phyloP scores from a whole-genome alignment of 208 protist genomes.

The Leishmania braziliensis region DNA sequence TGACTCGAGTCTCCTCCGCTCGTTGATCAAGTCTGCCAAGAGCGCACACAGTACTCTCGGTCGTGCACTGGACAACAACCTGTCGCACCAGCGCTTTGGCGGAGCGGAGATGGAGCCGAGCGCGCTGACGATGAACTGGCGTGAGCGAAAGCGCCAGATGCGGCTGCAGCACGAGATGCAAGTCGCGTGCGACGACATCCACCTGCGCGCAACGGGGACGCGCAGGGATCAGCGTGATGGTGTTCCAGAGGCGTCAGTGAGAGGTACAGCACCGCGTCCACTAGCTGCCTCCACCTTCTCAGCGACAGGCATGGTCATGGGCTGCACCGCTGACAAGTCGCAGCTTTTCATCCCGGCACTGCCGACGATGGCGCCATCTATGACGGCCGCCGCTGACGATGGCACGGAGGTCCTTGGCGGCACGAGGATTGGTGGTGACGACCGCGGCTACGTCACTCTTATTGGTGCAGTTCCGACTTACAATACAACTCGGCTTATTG shows the following conservation, averaged over 20 bases:
- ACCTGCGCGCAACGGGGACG: neutral
- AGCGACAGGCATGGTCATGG: neutral
- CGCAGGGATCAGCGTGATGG: neutral
- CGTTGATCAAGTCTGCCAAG: conserved; percentile 53
- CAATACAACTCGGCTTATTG: conserved; percentile 57
- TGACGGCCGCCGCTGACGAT: conserved; percentile 71
- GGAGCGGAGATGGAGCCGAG: conserved; percentile 40
- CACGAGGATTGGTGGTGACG: conserved; percentile 46
- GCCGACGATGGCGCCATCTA: conserved; percentile 74
- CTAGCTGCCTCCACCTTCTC: neutral
- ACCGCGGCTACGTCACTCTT: conserved; percentile 70
- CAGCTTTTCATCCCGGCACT: conserved; percentile 54
- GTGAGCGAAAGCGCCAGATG: conserved; percentile 46
- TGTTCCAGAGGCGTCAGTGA: neutral
- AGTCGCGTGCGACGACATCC: conserved; percentile 28
- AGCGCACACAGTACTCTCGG: conserved; percentile 67
- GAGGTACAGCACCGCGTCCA: neutral
- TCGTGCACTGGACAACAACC: conserved; percentile 54
- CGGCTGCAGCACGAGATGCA: conserved; percentile 58
- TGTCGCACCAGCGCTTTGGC: conserved; percentile 45
- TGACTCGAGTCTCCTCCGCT: conserved; percentile 50
- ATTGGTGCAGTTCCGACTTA: conserved; percentile 67
- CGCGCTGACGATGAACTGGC: conserved; percentile 52
- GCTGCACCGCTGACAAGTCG: neutral
- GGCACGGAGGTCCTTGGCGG: conserved; percentile 61